phyloP scores from a whole-genome alignment of 2,329 filamentous ascomycete genomes.

The Blastomyces silverae region DNA sequence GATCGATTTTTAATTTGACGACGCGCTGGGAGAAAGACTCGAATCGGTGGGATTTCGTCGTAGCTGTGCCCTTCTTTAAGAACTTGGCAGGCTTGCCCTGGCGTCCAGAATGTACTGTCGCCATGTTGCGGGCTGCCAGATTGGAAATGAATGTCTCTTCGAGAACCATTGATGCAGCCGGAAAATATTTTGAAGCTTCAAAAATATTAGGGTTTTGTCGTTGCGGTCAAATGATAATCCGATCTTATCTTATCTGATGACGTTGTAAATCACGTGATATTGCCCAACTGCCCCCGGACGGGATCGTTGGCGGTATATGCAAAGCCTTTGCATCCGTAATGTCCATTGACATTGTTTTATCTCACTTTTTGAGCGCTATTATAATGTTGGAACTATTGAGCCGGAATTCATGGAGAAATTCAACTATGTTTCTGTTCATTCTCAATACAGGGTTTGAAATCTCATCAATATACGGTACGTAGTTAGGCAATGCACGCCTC shows the following conservation, averaged over 20 bases:
- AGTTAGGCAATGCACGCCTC: too few species aligned
- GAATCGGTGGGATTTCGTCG: slow-evolving; percentile 80
- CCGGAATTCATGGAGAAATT: not conserved
- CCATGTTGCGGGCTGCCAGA: slow-evolving; percentile 34
- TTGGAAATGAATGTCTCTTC: slow-evolving; percentile 1
- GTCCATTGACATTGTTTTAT: not conserved
- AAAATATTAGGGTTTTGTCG: slow-evolving; percentile 10
- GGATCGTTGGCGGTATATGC: not conserved
- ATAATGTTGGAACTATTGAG: not conserved
- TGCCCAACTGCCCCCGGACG: too few species aligned
- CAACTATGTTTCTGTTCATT: not conserved
- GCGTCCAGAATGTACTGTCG: slow-evolving; percentile 54
- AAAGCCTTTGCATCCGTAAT: too few species aligned
- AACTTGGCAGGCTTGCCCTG: slow-evolving; percentile 63
- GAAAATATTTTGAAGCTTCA: slow-evolving; percentile 22
- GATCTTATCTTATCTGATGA: slow-evolving; percentile 13
- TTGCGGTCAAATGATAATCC: slow-evolving; percentile 11
- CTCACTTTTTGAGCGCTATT: not conserved
- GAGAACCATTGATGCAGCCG: not conserved
- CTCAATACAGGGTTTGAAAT: not conserved
- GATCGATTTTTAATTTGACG: slow-evolving; percentile 86
- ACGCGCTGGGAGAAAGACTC: slow-evolving; percentile 88
- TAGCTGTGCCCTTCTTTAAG: slow-evolving; percentile 61
- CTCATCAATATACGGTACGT: not conserved
- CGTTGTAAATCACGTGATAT: not conserved